Conservation (phyloP, 257 asterid species). For the Solanum neorickii region DNA sequence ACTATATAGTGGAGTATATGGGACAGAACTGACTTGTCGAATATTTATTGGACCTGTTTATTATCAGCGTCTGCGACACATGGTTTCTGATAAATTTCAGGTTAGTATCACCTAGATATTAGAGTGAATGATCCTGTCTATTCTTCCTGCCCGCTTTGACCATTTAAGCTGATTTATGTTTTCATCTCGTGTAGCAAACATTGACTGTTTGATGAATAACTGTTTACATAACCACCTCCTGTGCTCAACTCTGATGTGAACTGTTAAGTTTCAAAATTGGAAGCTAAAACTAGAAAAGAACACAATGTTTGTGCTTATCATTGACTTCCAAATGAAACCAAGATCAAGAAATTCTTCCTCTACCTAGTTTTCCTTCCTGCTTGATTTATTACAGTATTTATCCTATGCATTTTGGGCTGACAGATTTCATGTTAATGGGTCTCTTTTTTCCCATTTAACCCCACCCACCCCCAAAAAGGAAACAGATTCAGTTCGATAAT, state of each 20-base stretch:
- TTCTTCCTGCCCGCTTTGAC: neutral
- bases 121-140: neutral
- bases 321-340: neutral
- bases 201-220: neutral
- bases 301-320: neutral
- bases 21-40: constrained; percentile 81
- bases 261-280: neutral
- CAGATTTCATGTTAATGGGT: neutral
- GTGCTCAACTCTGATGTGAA: neutral
- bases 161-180: neutral
- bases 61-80: constrained; percentile 94
- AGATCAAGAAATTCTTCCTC: neutral
- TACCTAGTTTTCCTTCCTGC: neutral
- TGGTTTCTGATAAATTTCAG: constrained; percentile 98
- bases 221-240: neutral
- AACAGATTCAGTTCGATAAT: neutral
- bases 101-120: constrained; percentile 17
- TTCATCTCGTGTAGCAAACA: neutral
- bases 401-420: neutral
- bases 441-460: neutral
- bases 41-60: constrained; percentile 96
- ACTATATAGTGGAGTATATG: constrained; percentile 83
- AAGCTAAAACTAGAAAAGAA: neutral
- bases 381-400: neutral
- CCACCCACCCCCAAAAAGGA: neutral